Conservation (phyloP, 2,329 filamentous ascomycete genomes). For the Cladophialophora carrionii region DNA sequence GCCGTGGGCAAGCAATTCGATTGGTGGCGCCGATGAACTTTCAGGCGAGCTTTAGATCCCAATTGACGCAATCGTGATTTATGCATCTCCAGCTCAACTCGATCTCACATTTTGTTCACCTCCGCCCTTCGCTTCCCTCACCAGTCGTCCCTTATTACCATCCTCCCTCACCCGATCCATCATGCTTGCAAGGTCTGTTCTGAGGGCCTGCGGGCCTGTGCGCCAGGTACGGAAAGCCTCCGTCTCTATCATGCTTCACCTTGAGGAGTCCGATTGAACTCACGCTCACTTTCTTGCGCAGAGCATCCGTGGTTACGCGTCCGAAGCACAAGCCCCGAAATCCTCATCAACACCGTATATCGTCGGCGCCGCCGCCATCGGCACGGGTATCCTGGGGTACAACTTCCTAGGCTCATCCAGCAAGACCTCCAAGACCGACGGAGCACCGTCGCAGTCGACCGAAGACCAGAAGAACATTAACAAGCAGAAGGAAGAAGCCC, state of each 20-base stretch:
- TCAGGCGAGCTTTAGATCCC: conserved; percentile 5
- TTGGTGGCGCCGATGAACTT: conserved; percentile 2
- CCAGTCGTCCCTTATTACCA: neutral
- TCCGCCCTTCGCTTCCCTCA: conserved; percentile 5
- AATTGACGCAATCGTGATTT: conserved; percentile 28
- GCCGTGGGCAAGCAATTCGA: neutral
- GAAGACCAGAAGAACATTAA: conserved; percentile 25
- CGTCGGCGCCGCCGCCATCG: conserved; percentile 58
- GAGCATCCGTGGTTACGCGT: conserved; percentile 74
- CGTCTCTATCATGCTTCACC: neutral
- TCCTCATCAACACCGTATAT: conserved; percentile 45
- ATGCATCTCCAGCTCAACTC: conserved; percentile 2
- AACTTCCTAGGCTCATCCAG: conserved; percentile 42
- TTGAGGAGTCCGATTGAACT: too few relatives aligned
- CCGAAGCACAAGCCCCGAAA: conserved; percentile 61
- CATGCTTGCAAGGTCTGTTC: conserved; percentile 70
- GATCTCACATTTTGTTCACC: conserved; percentile 5
- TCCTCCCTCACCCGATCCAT: conserved; percentile 40
- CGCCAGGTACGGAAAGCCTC: conserved; percentile 59
- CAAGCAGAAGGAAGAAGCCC: conserved; percentile 6
- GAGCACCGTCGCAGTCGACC: conserved; percentile 32
- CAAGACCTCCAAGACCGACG: conserved; percentile 41
- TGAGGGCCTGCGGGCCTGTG: conserved; percentile 67
- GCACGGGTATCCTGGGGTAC: conserved; percentile 62
- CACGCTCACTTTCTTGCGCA: conserved; percentile 41